Conservation (phyloP, 805 yeast genomes). For the Candida cerambycidarum region DNA sequence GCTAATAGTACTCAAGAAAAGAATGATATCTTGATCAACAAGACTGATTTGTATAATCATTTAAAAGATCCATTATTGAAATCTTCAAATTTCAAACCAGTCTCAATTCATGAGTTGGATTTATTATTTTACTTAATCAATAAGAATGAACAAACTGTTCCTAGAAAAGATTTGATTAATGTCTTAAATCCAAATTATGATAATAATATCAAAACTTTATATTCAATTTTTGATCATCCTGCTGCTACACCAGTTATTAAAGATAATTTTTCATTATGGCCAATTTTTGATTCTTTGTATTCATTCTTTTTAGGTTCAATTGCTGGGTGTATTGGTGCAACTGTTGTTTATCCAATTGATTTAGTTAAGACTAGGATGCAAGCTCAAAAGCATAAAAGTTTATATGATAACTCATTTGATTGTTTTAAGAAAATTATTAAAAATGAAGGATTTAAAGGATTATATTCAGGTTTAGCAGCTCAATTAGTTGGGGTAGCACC, state of each 20-base stretch:
- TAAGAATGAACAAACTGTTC: slow-evolving; percentile 37
- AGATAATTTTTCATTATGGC: slow-evolving; percentile 47
- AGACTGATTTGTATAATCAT: slow-evolving; percentile 39
- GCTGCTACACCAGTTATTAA: slow-evolving; percentile 32
- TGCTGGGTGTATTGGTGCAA: slow-evolving; percentile 98
- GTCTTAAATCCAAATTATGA: slow-evolving; percentile 58
- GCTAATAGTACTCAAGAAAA: slow-evolving; percentile 40
- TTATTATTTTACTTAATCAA: slow-evolving; percentile 41
- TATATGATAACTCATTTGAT: slow-evolving; percentile 79
- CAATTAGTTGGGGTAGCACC: slow-evolving; percentile 98
- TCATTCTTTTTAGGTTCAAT: slow-evolving; percentile 88
- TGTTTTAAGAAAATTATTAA: slow-evolving; percentile 77
- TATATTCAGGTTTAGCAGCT: slow-evolving; percentile 91
- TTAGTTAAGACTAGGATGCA: slow-evolving; percentile 96
- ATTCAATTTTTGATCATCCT: slow-evolving; percentile 42
- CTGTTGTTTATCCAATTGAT: slow-evolving; percentile 95
- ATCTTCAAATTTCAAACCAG: slow-evolving; percentile 43
- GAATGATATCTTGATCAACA: slow-evolving; percentile 41
- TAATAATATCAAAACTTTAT: slow-evolving; percentile 35
- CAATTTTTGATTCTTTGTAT: slow-evolving; percentile 69
- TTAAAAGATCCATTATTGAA: slow-evolving; percentile 45
- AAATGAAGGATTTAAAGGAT: slow-evolving; percentile 79
- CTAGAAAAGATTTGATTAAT: slow-evolving; percentile 42
- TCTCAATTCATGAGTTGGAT: slow-evolving; percentile 40
- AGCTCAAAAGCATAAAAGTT: slow-evolving; percentile 74